These are phyloP conservation scores for Terana coerulea DNA, from an alignment of 768 basidiomycete species.

Conservation along the genomic window DNA sequence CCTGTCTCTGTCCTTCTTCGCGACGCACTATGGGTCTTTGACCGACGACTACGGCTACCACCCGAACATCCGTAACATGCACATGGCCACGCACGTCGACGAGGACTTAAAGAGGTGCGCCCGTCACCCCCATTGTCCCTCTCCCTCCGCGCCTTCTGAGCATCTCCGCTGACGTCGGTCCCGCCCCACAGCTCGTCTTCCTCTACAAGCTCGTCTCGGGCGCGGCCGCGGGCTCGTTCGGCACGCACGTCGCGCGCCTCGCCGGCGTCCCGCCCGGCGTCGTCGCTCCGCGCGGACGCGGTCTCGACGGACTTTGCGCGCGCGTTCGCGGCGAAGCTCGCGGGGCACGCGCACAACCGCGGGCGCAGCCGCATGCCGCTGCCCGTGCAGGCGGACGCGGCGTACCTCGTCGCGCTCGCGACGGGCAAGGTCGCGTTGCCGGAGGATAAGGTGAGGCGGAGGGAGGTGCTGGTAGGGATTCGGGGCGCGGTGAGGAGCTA, in stretches of 20 bases:
- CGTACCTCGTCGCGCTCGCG: constrained; percentile 65
- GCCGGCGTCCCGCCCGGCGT: constrained; percentile 87
- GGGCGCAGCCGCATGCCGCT: constrained; percentile 63
- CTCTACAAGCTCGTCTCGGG: constrained; percentile 91
- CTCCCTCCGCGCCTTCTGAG: too few species aligned
- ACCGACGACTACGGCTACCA: constrained; percentile 93
- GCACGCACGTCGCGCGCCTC: constrained; percentile 91
- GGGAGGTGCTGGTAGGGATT: constrained; percentile 51
- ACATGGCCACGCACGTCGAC: constrained; percentile 93
- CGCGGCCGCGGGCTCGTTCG: constrained; percentile 85
- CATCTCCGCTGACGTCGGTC: too few species aligned
- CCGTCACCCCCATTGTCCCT: constrained; percentile 11
- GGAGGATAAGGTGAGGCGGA: constrained; percentile 46
- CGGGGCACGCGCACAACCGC: constrained; percentile 54
- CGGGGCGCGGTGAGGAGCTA: constrained; percentile 36
- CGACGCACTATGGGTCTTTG: constrained; percentile 94
- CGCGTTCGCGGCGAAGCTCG: constrained; percentile 80
- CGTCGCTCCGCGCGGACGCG: constrained; percentile 81
- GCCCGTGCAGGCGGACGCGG: constrained; percentile 86
- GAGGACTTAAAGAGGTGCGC: constrained; percentile 81
- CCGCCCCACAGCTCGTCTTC: constrained; percentile 72
- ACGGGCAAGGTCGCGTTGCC: constrained; percentile 50
- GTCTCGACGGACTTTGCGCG: constrained; percentile 85
- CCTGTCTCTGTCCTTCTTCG: constrained; percentile 90
- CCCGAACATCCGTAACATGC: constrained; percentile 90